Evolutionary conservation across 306 rosid genomes (phyloP), one percentile per base, ranked within the genome.

Genomic region (Castanea crenata): DNA sequence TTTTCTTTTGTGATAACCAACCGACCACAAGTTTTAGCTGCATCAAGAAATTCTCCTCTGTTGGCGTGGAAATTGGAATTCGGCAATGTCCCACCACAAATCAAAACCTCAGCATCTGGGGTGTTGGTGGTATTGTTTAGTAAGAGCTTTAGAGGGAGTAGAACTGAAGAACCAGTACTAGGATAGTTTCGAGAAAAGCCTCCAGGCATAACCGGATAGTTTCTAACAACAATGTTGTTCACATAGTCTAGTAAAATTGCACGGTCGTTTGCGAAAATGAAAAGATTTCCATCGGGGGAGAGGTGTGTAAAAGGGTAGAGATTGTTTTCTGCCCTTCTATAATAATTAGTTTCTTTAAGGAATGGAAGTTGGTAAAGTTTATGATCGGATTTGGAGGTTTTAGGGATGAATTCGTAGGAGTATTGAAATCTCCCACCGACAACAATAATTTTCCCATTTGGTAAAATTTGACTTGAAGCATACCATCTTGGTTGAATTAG

Each of bases 331-430:
- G 79, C 78, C 0, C 7, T n/a, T 14, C 34, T 34, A 3, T 51
- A 61, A 13, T 69, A 7, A 61, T 4, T 61, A 8, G 86, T 83
- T 56, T 83, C 81, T 79, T 75, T 32, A 35, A 83, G 80, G 46
- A 83, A 83, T 23, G 86, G 78, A 6, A 83, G 78, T 44, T 13
- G 16, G 78, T 75, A 70, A 0, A 70, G 77, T 34, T 61, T 54
- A 32, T 25, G 59, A 35, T 76, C 61, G 2, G 32, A 29, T 21
- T 9, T 14, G 19, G 83, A 65, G 46, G 9, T 78, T 35, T 83
- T 83, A 5, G 86, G 86, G 55, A 83, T 73, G 64, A 83, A 83
- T 21, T 83, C 86, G 44, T 83, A 83, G 8, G 82, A 75, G 61
- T 75, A 75, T 32, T 79, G 74, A 54, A 35, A 62, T 57, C 80